phyloP scores from a whole-genome alignment of 129 eudicot genomes.

The Centaurea solstitialis region DNA sequence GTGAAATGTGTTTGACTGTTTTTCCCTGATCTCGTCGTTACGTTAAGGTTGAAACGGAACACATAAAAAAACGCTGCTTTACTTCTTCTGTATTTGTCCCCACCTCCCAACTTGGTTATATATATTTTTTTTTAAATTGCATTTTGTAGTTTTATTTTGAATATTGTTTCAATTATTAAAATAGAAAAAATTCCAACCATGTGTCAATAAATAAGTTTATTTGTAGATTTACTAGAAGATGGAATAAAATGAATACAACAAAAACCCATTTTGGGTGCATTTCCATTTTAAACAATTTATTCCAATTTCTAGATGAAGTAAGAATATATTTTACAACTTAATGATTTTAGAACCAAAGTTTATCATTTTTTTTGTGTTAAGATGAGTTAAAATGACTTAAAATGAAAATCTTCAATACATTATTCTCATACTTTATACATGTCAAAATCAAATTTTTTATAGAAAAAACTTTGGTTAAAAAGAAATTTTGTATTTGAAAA shows the following conservation, averaged over 20 bases:
- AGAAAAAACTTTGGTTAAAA: no score
- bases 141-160: not conserved
- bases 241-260: not conserved
- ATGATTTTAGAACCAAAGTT: no score
- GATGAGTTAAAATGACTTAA: no score
- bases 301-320: no score
- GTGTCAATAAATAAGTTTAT: not conserved
- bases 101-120: no score
- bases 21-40: constrained; percentile 36
- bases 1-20: constrained; percentile 24
- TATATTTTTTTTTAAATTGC: no score
- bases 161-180: not conserved
- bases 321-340: no score
- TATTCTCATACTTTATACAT: no score
- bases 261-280: not conserved
- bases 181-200: not conserved
- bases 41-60: constrained; percentile 24
- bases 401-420: no score
- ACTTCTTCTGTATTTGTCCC: constrained; percentile 14
- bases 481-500: not conserved
- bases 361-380: no score
- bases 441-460: no score
- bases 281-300: not conserved
- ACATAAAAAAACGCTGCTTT: constrained; percentile 15
- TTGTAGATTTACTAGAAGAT: not conserved